These are phyloP conservation scores for Malassezia equina DNA, from an alignment of 1,284 basidiomycete genomes.

Conservation along the genomic window DNA sequence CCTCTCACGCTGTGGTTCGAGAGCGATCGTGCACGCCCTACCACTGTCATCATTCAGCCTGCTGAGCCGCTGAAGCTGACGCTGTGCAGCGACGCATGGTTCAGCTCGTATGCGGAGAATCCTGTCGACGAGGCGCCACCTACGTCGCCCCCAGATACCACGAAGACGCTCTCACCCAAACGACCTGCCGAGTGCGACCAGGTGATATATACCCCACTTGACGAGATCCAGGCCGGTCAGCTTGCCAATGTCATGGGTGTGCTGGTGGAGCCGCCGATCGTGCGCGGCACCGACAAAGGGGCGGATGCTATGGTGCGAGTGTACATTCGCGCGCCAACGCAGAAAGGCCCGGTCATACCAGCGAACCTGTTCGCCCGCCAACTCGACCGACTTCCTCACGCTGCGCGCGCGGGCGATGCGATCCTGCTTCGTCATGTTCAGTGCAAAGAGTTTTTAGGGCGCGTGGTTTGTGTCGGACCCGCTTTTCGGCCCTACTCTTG, in stretches of 20 bases:
- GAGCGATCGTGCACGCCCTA: constrained; percentile 7
- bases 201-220: constrained; percentile 22
- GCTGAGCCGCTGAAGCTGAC: background rate
- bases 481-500: constrained; percentile 5
- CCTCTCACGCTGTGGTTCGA: constrained; percentile 14
- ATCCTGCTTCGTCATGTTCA: constrained; percentile 14
- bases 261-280: constrained; percentile 19
- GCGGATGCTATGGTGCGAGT: background rate
- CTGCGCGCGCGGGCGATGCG: constrained; percentile 1
- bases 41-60: background rate
- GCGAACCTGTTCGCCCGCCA: constrained; percentile 12
- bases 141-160: background rate
- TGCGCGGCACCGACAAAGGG: constrained; percentile 18
- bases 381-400: constrained; percentile 1
- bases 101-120: background rate
- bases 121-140: background rate
- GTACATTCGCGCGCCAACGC: background rate
- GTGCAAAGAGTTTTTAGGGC: constrained; percentile 6
- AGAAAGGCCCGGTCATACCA: background rate
- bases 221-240: constrained; percentile 20
- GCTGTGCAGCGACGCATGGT: background rate
- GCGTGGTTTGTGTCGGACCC: constrained; percentile 3
- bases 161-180: background rate
- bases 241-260: constrained; percentile 28
- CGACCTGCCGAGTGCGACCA: background rate